These are phyloP conservation scores for Plectosphaerella sp. DNA, from an alignment of 2,329 filamentous ascomycete species.

Conservation along the genomic window DNA sequence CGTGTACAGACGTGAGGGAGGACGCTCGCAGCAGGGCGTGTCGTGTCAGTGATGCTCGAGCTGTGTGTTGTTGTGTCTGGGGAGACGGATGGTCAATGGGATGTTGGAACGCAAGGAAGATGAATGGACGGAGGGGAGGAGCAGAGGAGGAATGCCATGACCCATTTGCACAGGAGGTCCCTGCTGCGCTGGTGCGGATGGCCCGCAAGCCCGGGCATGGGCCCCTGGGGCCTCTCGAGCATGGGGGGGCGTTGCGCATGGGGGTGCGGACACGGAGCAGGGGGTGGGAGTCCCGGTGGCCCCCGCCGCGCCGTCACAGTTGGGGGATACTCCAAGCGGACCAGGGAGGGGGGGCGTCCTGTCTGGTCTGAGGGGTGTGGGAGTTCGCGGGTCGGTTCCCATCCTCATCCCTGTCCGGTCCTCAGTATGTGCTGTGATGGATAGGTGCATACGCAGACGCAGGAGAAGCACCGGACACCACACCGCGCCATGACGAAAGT, in stretches of 20 bases:
- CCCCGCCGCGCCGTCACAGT: background rate
- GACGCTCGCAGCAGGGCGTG: no score
- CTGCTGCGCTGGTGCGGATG: background rate
- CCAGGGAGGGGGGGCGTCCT: background rate
- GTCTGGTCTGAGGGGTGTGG: background rate
- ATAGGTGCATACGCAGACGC: background rate
- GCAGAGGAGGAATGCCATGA: conserved; percentile 3
- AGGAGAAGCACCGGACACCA: background rate
- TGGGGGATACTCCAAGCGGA: background rate
- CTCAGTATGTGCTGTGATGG: background rate
- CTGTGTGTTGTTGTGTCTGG: conserved; percentile 15
- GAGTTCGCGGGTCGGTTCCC: background rate
- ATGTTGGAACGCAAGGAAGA: conserved; percentile 2
- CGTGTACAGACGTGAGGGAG: conserved; percentile 11
- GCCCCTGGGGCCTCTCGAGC: background rate
- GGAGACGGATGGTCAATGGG: background rate
- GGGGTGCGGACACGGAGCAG: background rate
- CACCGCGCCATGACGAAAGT: background rate
- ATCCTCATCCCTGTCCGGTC: background rate
- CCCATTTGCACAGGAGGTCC: background rate
- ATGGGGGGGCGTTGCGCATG: background rate
- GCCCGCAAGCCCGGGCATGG: background rate
- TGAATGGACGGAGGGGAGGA: conserved; percentile 1
- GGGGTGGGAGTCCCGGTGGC: background rate
- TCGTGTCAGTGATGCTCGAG: conserved; percentile 12